phyloP scores from a whole-genome alignment of 2,329 filamentous ascomycete species.

The Aureobasidium sp. region DNA sequence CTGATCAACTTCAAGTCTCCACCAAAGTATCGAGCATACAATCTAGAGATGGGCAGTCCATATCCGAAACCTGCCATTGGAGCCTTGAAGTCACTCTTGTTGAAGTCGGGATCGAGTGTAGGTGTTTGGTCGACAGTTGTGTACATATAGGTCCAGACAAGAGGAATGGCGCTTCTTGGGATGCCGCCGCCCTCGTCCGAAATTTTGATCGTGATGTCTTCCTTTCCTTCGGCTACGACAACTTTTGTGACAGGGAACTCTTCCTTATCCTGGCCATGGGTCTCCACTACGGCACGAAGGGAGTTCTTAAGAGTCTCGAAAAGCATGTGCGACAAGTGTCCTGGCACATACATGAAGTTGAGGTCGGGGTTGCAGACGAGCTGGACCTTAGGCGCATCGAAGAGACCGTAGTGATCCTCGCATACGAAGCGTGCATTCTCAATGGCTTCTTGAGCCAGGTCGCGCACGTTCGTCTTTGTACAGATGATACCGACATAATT shows the following conservation, averaged over 20 bases:
- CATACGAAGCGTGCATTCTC: slow-evolving; percentile 99
- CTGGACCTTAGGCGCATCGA: slow-evolving; percentile 93
- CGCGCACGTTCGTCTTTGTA: slow-evolving; percentile 93
- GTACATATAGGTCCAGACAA: slow-evolving; percentile 99
- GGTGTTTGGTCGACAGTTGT: slow-evolving; percentile 96
- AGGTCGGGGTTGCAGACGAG: slow-evolving; percentile 90
- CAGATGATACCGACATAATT: slow-evolving; percentile 98
- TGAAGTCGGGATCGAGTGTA: slow-evolving; percentile 91
- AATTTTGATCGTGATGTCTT: slow-evolving; percentile 99
- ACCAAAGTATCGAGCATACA: slow-evolving; percentile 96
- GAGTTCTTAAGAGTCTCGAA: slow-evolving; percentile 99
- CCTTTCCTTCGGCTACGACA: slow-evolving; percentile 93
- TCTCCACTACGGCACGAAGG: slow-evolving; percentile 90
- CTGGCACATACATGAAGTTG: slow-evolving; percentile 99
- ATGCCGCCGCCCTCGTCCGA: slow-evolving; percentile 96
- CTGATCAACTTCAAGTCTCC: slow-evolving; percentile 96
- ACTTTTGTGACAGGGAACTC: slow-evolving; percentile 96
- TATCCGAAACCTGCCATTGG: slow-evolving; percentile 99
- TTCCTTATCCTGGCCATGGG: slow-evolving; percentile 88
- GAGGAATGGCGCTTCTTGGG: slow-evolving; percentile 80
- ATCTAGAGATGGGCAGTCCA: slow-evolving; percentile 82
- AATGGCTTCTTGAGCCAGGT: slow-evolving; percentile 93
- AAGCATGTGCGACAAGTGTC: slow-evolving; percentile 98
- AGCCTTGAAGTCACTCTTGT: slow-evolving; percentile 98
- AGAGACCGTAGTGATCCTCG: slow-evolving; percentile 95